Base-by-base conservation (phyloP, 2,329 filamentous ascomycete genomes). In the Microdochium trichocladiopsis region DNA sequence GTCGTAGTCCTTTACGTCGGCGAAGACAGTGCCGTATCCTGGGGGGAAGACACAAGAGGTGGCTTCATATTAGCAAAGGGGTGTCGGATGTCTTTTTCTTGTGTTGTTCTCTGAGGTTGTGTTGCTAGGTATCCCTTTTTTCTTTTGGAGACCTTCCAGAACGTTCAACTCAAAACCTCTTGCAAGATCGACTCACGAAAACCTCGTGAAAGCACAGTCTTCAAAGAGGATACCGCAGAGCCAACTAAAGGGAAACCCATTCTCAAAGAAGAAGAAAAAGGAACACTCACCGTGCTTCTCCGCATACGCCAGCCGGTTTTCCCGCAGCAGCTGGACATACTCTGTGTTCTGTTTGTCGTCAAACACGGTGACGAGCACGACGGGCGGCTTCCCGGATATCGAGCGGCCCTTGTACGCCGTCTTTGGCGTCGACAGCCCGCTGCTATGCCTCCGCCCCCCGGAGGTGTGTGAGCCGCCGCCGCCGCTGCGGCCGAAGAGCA, bases 11-110 rank as follows among this genome's bases (percentile, higher is more conserved):
- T 78, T 79, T n/a, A 81, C 76, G 56, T 83, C 85, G 52, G 89
- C 83, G 67, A 95, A 87, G 77, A 96, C 92, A 41, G 86, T 88
- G 36, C 83, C 79, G 69, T 99, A 97, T 60, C 92, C 91, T 96
- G 56, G 36, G 8, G 12, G 21, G 16, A 47, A 8, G 14, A 8
- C 12, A n/a, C 5, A 37, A 6, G 14, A 6, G 18, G 14, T 37
- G 33, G 12, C 12, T 37, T 11, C 33, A 16, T 37, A 4, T 4
- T 11, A 5, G 5, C 18, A 4, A 37, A 4, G 5, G 5, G 14
- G 12, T 4, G 5, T 37, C 6, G 12, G 10, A 3, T 4, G 9
- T 12, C 5, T 45, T 18, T 23, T 22, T 6, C 41, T 21, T 12
- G 5, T 45, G 16, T 45, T 18, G 5, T 18, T 45, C 21, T 45